Evolutionary conservation across 2,329 filamentous ascomycete species (phyloP).

Genomic region (Ceratocystis cubensis): DNA sequence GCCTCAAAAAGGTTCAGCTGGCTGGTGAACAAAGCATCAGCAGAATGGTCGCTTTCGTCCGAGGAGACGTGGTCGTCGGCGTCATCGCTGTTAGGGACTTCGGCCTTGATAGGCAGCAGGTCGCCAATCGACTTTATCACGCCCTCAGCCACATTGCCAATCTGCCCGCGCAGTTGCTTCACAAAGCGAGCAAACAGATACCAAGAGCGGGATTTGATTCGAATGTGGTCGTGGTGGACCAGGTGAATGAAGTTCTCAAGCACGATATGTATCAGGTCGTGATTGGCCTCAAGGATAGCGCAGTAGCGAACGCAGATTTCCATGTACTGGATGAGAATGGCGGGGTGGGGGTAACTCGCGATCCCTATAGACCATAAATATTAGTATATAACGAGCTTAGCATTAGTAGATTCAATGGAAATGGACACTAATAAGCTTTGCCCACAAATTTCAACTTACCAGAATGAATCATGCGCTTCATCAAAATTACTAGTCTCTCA

Average conservation of each 20-base stretch:
- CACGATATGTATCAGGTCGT: slow-evolving; percentile 68
- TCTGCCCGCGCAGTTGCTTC: slow-evolving; percentile 69
- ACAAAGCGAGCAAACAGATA: slow-evolving; percentile 91
- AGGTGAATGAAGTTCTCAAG: slow-evolving; percentile 85
- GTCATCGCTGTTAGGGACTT: slow-evolving; percentile 63
- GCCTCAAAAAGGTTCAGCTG: slow-evolving; percentile 93
- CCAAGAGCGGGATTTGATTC: slow-evolving; percentile 85
- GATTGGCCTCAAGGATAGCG: slow-evolving; percentile 78
- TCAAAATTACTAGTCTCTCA: slow-evolving; percentile 77
- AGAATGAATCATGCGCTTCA: slow-evolving; percentile 89
- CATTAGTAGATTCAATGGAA: background rate
- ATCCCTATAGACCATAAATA: slow-evolving; percentile 45
- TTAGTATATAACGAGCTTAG: slow-evolving; percentile 22
- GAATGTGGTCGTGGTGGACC: slow-evolving; percentile 75
- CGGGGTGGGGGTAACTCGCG: slow-evolving; percentile 74
- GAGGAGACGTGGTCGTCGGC: slow-evolving; percentile 89
- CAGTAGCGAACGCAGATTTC: slow-evolving; percentile 94
- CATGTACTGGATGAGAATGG: slow-evolving; percentile 93
- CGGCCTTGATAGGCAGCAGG: slow-evolving; percentile 78
- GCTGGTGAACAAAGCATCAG: slow-evolving; percentile 80
- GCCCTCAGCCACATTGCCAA: slow-evolving; percentile 81
- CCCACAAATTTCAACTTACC: slow-evolving; percentile 41
- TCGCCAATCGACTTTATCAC: slow-evolving; percentile 85
- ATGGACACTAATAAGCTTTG: background rate
- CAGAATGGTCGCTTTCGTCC: slow-evolving; percentile 77